Evolutionary conservation across 352 stramenopile genomes (phyloP).

Genomic region (Phytopythium boreale): DNA sequence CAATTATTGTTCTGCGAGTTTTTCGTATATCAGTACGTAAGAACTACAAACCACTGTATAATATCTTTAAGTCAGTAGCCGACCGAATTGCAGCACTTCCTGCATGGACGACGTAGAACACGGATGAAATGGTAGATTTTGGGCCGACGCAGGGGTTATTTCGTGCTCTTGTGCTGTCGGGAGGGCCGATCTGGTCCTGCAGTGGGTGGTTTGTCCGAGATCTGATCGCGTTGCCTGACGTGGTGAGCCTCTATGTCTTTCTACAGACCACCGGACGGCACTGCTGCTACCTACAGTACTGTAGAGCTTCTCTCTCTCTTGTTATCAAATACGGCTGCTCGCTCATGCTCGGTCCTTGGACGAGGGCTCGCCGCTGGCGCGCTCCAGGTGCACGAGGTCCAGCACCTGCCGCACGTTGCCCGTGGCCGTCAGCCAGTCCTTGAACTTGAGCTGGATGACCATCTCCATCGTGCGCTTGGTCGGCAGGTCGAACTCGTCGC

Average conservation of each 20-base stretch:
- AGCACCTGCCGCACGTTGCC: constrained; percentile 88
- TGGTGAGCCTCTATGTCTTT: background rate
- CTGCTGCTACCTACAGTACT: background rate
- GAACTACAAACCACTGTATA: too few species aligned
- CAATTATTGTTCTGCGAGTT: too few species aligned
- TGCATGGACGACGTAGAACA: too few species aligned
- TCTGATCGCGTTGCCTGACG: background rate
- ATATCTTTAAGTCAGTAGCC: too few species aligned
- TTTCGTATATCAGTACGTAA: too few species aligned
- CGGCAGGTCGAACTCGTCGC: constrained; percentile 77
- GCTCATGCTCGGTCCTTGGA: constrained; percentile 6
- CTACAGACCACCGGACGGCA: constrained; percentile 1
- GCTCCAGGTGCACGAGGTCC: constrained; percentile 84
- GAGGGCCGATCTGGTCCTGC: too few species aligned
- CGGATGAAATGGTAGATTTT: too few species aligned
- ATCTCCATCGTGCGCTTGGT: constrained; percentile 81
- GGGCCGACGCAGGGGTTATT: too few species aligned
- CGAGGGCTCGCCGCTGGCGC: constrained; percentile 24
- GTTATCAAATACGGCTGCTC: background rate
- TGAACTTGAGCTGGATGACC: constrained; percentile 80
- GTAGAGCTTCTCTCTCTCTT: background rate
- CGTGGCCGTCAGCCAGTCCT: constrained; percentile 86
- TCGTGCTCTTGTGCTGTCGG: too few species aligned
- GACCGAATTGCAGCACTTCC: too few species aligned
- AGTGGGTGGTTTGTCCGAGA: too few species aligned